phyloP scores from a whole-genome alignment of 2,329 filamentous ascomycete species.

The Fusarium chuoi region DNA sequence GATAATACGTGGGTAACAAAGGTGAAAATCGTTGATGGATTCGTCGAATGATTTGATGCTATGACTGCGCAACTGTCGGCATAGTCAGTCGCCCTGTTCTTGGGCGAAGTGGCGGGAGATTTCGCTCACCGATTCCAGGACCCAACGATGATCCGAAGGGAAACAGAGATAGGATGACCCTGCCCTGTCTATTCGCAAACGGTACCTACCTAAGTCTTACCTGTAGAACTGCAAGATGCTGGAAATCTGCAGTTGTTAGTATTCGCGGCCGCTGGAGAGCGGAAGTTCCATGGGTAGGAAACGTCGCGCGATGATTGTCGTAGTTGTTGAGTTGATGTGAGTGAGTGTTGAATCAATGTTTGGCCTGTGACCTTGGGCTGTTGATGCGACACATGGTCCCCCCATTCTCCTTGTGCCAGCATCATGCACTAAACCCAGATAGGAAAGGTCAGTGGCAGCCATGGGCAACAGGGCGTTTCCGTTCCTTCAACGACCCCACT shows the following conservation, averaged over 20 bases:
- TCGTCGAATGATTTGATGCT: constrained; percentile 12
- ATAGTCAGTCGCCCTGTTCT: constrained; percentile 33
- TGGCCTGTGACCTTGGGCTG: constrained; percentile 42
- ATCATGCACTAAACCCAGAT: constrained; percentile 35
- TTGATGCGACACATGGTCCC: constrained; percentile 46
- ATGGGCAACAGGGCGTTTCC: constrained; percentile 46
- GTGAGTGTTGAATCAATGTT: constrained; percentile 40
- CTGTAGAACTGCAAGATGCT: constrained; percentile 26
- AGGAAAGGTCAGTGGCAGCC: constrained; percentile 43
- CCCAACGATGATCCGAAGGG: constrained; percentile 28
- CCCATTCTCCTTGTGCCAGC: constrained; percentile 43
- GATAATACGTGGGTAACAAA: constrained; percentile 1
- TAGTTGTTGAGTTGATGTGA: constrained; percentile 30
- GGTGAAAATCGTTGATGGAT: constrained; percentile 8
- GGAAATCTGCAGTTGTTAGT: constrained; percentile 36
- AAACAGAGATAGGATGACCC: constrained; percentile 15
- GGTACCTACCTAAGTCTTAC: constrained; percentile 36
- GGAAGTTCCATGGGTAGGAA: constrained; percentile 40
- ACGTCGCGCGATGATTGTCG: constrained; percentile 41
- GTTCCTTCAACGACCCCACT: constrained; percentile 33
- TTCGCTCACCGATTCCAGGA: constrained; percentile 41
- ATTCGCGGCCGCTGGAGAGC: constrained; percentile 42
- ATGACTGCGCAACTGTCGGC: constrained; percentile 24
- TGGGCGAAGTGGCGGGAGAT: constrained; percentile 33
- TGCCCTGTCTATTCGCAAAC: constrained; percentile 12